phyloP scores from a whole-genome alignment of 768 basidiomycete species.

The Sarcodon sp. region DNA sequence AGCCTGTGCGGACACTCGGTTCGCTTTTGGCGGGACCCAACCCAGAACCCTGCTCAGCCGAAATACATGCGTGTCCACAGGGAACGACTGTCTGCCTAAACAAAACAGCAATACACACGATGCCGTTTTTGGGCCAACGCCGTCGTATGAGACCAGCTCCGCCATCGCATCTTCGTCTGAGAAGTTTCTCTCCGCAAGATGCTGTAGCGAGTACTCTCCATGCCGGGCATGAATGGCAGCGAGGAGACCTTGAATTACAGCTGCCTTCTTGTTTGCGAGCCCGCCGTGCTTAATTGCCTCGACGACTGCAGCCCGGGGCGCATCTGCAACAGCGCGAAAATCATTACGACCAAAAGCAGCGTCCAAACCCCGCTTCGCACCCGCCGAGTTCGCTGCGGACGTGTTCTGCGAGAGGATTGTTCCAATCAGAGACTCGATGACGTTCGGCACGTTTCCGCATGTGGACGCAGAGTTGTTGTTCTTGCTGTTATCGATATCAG shows the following conservation, averaged over 20 bases:
- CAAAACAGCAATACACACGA: conserved; percentile 52
- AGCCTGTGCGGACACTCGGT: conserved; percentile 40
- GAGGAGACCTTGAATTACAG: conserved; percentile 37
- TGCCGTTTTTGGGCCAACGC: conserved; percentile 53
- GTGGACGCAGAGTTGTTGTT: conserved; percentile 28
- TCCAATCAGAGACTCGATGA: conserved; percentile 43
- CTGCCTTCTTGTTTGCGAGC: conserved; percentile 47
- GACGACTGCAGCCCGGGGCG: conserved; percentile 27
- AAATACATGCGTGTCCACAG: conserved; percentile 55
- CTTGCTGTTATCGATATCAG: conserved; percentile 8
- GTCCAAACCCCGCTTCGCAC: conserved; percentile 37
- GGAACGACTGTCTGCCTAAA: conserved; percentile 45
- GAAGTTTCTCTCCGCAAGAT: conserved; percentile 25
- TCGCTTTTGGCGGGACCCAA: conserved; percentile 33
- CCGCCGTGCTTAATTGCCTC: conserved; percentile 41
- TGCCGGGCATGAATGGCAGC: conserved; percentile 28
- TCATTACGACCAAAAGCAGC: conserved; percentile 33
- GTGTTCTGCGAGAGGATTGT: conserved; percentile 54
- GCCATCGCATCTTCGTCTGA: conserved; percentile 40
- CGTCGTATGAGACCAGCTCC: conserved; percentile 40
- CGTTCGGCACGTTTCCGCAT: conserved; percentile 35
- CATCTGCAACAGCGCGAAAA: conserved; percentile 33
- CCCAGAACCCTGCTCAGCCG: conserved; percentile 36
- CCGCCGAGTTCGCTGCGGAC: conserved; percentile 32
- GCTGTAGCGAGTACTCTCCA: conserved; percentile 44